Conservation (phyloP, 768 basidiomycete genomes). For the Mycena latifolia region DNA sequence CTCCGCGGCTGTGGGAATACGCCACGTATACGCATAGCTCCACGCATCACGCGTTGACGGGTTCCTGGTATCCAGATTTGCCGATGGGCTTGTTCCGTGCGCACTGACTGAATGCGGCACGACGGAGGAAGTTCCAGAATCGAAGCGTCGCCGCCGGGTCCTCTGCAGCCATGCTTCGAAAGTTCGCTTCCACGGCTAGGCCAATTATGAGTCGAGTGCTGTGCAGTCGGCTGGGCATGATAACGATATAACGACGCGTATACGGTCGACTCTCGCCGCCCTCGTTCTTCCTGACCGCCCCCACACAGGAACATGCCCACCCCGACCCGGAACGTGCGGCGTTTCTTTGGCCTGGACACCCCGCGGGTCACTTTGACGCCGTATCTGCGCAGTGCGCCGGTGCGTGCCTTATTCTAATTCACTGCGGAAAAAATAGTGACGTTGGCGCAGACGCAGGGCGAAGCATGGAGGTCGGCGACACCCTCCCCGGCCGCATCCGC, state of each 20-base stretch:
- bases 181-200: constrained; percentile 4
- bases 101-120: constrained; percentile 11
- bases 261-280: not conserved
- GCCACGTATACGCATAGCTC: constrained; percentile 1
- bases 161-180: constrained; percentile 19
- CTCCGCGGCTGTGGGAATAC: not conserved
- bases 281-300: not conserved
- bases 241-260: constrained; percentile 20
- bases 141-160: too few species aligned
- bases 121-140: constrained; percentile 5
- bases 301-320: too few species aligned
- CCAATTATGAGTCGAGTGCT: constrained; percentile 17
- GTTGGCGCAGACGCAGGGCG: not conserved
- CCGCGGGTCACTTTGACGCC: constrained; percentile 22
- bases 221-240: constrained; percentile 11
- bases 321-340: constrained; percentile 25
- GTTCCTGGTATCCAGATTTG: constrained; percentile 17
- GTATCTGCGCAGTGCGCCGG: constrained; percentile 17
- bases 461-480: not conserved
- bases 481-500: not conserved
- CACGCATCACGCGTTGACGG: constrained; percentile 3
- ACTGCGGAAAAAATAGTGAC: too few species aligned
- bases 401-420: not conserved
- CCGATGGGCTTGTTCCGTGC: constrained; percentile 7
- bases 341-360: constrained; percentile 23